These are phyloP conservation scores for Ceratobasidium papillatum DNA, from an alignment of 1,284 basidiomycete genomes.

Conservation along the genomic window DNA sequence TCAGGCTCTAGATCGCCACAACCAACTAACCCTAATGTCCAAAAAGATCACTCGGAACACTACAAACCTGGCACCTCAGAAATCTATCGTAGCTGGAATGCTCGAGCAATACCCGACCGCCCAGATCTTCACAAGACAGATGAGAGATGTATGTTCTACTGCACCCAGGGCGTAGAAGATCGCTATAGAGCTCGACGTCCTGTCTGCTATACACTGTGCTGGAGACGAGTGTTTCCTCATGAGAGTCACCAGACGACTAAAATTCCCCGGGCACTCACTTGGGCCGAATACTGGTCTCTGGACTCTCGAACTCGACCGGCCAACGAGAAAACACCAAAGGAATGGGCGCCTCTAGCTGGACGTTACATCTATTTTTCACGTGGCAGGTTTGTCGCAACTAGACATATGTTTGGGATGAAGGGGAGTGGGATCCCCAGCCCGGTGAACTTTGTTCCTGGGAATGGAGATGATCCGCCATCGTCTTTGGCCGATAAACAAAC, in stretches of 20 bases:
- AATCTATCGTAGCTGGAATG: slow-evolving; percentile 39
- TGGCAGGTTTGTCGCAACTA: slow-evolving; percentile 34
- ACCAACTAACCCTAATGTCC: slow-evolving; percentile 9
- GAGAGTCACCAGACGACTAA: slow-evolving; percentile 35
- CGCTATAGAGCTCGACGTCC: slow-evolving; percentile 26
- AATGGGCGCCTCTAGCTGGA: slow-evolving; percentile 33
- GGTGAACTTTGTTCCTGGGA: slow-evolving; percentile 29
- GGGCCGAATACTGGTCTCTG: slow-evolving; percentile 33
- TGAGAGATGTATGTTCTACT: slow-evolving; percentile 31
- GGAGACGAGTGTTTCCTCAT: slow-evolving; percentile 28
- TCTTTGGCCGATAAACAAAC: slow-evolving; percentile 3
- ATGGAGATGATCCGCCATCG: slow-evolving; percentile 10
- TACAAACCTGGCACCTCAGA: slow-evolving; percentile 21
- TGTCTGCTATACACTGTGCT: slow-evolving; percentile 38
- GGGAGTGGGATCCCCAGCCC: slow-evolving; percentile 33
- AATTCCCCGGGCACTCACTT: slow-evolving; percentile 20
- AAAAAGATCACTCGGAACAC: slow-evolving; percentile 22
- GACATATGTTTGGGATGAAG: slow-evolving; percentile 38
- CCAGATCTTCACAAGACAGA: slow-evolving; percentile 19
- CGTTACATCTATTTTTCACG: slow-evolving; percentile 31
- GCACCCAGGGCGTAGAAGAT: slow-evolving; percentile 27
- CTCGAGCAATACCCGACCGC: slow-evolving; percentile 4
- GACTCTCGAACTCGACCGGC: slow-evolving; percentile 22
- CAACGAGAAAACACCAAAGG: not conserved
- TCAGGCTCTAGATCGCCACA: not conserved